Conservation (phyloP, 768 basidiomycete genomes). For the Lactarius pseudohatsudake region DNA sequence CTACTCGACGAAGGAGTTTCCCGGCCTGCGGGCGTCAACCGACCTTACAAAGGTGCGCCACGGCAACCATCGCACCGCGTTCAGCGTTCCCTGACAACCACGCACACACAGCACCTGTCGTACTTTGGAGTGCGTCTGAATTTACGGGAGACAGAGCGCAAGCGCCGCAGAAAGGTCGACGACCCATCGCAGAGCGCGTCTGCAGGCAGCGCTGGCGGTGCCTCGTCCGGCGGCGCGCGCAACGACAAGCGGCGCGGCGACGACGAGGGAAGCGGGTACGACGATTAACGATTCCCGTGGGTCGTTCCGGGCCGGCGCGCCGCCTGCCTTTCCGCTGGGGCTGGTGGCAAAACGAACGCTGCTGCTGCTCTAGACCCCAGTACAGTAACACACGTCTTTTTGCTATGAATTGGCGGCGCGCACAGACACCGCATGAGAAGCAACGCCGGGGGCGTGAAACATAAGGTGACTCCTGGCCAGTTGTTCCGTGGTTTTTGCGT, state of each 20-base stretch:
- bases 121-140: constrained; percentile 60
- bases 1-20: constrained; percentile 72
- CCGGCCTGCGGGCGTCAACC: constrained; percentile 63
- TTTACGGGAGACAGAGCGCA: constrained; percentile 57
- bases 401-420: neutral
- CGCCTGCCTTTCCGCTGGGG: too few relatives aligned
- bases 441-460: too few relatives aligned
- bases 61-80: neutral
- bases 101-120: constrained; percentile 44
- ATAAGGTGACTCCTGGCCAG: too few relatives aligned
- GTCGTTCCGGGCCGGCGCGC: too few relatives aligned
- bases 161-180: constrained; percentile 45
- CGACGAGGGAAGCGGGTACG: constrained; percentile 15
- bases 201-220: neutral
- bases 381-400: neutral
- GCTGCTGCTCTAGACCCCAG: too few relatives aligned
- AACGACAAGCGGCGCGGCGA: constrained; percentile 18
- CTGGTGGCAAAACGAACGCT: too few relatives aligned
- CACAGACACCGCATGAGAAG: neutral
- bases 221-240: neutral
- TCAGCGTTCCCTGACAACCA: neutral
- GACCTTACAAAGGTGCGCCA: constrained; percentile 59
- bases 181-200: constrained; percentile 25
- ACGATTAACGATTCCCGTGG: constrained; percentile 9
- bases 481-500: too few relatives aligned